Evolutionary conservation across 768 basidiomycete species (phyloP), one percentile per base, ranked within the genome.

Genomic region (Tricholoma bakamatsutake): DNA sequence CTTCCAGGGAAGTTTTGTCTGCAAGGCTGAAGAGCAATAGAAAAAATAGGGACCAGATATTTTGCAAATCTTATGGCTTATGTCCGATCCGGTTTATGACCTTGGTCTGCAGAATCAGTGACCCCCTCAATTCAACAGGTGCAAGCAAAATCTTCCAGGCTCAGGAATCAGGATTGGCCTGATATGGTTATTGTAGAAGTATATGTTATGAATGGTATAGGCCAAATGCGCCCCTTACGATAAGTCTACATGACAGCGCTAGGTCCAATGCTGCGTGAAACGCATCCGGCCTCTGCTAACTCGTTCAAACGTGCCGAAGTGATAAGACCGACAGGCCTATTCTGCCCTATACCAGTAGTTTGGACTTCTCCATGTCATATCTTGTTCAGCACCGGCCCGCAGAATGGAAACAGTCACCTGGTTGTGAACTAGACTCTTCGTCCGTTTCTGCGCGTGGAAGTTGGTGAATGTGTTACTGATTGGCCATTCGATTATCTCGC

Each of bases 1-100:
- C n/a, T 74, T 71, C 51, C 78, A 79, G 65, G 79, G 81, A 42
- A 71, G 73, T 28, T 82, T 81, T 61, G 71, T 78, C 35, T 69
- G 69, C 57, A 72, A 71, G 61, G 64, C 58, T 24, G 56, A 57
- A 18, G 42, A 12, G 15, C 27, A 31, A 11, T 31, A 31, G 31
- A 47, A 53, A 39, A 43, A 13, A 5, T 24, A 24, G 21, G 21
- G 21, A 24, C 21, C 21, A 24, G 21, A 24, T 24, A 24, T 24
- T 24, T 48, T 31, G 35, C 17, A 33, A n/a, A 7, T 18, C 37
- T 31, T 35, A 24, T 24, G 21, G 21, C 21, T 24, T 24, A 24
- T 24, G 21, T 24, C 21, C 21, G 21, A 24, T 24, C 21, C 21
- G 21, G 21, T 24, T 24, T 24, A 24, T 24, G 21, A 24, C n/a